Conservation (phyloP, 2,329 filamentous ascomycete genomes). For the Phialophora chinensis region DNA sequence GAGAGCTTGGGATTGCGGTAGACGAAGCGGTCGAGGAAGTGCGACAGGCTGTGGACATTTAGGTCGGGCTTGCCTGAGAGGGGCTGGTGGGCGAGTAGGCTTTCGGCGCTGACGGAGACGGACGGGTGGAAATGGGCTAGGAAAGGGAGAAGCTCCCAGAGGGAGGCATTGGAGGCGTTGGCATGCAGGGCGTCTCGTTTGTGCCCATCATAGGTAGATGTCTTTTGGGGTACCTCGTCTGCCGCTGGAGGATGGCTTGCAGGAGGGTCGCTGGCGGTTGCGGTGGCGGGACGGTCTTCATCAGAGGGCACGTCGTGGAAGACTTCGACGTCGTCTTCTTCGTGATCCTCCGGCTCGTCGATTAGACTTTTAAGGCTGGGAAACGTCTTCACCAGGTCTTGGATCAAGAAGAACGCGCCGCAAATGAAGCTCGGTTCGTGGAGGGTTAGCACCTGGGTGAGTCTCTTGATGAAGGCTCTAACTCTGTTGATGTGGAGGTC, state of each 20-base stretch:
- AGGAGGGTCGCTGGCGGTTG: constrained; percentile 13
- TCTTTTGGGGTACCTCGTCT: constrained; percentile 35
- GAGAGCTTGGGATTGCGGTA: constrained; percentile 86
- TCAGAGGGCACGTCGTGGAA: constrained; percentile 69
- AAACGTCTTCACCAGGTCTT: constrained; percentile 79
- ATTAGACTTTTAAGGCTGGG: constrained; percentile 79
- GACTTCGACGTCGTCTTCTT: constrained; percentile 75
- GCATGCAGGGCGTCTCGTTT: constrained; percentile 92
- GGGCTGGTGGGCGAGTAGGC: constrained; percentile 70
- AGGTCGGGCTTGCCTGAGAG: constrained; percentile 89
- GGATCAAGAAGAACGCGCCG: constrained; percentile 86
- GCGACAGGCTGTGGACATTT: constrained; percentile 85
- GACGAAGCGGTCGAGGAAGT: constrained; percentile 98
- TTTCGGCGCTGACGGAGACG: constrained; percentile 79
- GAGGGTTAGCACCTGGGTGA: constrained; percentile 83
- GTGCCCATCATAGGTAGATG: constrained; percentile 74
- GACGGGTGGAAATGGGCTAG: constrained; percentile 89
- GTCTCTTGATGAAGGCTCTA: constrained; percentile 92
- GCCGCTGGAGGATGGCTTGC: constrained; percentile 26
- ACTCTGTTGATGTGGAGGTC: constrained; percentile 90
- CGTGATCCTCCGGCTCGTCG: constrained; percentile 78
- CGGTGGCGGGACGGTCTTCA: background rate
- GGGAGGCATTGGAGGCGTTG: constrained; percentile 88
- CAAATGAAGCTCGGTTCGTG: constrained; percentile 94
- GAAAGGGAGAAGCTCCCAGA: constrained; percentile 87